These are phyloP conservation scores for Solanum tarijense DNA, from an alignment of 257 asterid genomes.

Conservation along the genomic window DNA sequence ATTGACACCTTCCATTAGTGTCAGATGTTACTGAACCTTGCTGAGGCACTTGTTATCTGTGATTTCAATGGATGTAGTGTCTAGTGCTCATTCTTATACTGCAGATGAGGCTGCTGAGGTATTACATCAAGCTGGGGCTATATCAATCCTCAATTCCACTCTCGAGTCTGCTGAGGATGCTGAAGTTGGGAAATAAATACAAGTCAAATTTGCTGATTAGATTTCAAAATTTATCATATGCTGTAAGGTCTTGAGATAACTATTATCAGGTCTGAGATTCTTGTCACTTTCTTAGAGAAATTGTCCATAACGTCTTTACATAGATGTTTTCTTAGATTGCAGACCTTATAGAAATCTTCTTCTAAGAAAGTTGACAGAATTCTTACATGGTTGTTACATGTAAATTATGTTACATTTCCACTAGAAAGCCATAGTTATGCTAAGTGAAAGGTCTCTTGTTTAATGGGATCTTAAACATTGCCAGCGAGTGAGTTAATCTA, in stretches of 20 bases:
- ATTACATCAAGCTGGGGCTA: conserved; percentile 58
- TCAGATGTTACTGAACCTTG: background rate
- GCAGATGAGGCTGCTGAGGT: conserved; percentile 59
- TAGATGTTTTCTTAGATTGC: background rate
- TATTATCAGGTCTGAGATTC: background rate
- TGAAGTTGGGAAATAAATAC: conserved; percentile 47
- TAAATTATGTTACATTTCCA: background rate
- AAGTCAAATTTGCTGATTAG: conserved; percentile 40
- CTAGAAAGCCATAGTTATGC: background rate
- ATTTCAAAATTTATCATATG: conserved; percentile 28
- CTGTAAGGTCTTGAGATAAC: conserved; percentile 5
- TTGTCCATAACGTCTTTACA: background rate
- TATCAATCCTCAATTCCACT: conserved; percentile 34
- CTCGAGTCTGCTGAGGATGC: conserved; percentile 39
- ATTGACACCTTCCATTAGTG: background rate
- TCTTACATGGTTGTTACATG: background rate
- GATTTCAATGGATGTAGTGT: background rate
- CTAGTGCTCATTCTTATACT: background rate
- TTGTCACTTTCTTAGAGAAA: background rate
- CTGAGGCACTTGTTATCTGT: background rate
- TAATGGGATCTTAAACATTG: background rate
- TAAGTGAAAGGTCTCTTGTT: background rate
- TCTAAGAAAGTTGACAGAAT: background rate
- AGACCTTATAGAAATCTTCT: background rate
- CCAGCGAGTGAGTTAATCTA: background rate